Conservation (phyloP, 768 basidiomycete species). For the Tephrocybe sp. region DNA sequence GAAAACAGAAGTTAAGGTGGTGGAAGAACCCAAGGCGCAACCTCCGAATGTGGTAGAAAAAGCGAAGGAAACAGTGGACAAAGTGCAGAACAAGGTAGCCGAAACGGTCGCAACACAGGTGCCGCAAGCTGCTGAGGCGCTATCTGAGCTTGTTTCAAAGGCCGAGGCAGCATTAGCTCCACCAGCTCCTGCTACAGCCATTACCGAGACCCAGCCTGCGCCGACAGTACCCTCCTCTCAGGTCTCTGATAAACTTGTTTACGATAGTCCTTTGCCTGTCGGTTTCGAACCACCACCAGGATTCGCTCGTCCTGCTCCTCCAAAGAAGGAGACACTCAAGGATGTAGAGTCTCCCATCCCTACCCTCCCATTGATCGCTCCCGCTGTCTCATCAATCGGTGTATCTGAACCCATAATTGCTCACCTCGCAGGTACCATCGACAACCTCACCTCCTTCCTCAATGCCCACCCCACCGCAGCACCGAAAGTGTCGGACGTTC, state of each 20-base stretch:
- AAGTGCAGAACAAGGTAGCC: slow-evolving; percentile 19
- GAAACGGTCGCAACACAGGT: slow-evolving; percentile 15
- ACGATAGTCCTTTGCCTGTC: slow-evolving; percentile 76
- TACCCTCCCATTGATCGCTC: slow-evolving; percentile 77
- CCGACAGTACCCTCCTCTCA: slow-evolving; percentile 11
- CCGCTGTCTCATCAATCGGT: slow-evolving; percentile 67
- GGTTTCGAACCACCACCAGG: slow-evolving; percentile 95
- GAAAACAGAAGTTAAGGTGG: slow-evolving; percentile 8
- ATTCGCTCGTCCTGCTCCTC: slow-evolving; percentile 59
- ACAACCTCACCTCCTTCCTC: slow-evolving; percentile 83
- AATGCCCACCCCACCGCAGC: slow-evolving; percentile 68
- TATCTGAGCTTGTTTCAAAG: slow-evolving; percentile 63
- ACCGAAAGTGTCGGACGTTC: slow-evolving; percentile 65
- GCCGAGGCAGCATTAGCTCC: slow-evolving; percentile 72
- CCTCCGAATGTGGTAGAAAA: slow-evolving; percentile 39
- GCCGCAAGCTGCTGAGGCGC: slow-evolving; percentile 54
- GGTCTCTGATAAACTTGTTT: slow-evolving; percentile 41
- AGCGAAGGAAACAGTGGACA: slow-evolving; percentile 48
- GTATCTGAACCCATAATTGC: slow-evolving; percentile 88
- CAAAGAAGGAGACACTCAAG: slow-evolving; percentile 36
- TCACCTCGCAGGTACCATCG: slow-evolving; percentile 91
- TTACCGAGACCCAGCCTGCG: not conserved
- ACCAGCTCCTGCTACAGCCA: slow-evolving; percentile 15
- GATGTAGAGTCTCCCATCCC: slow-evolving; percentile 26
- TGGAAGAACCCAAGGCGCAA: slow-evolving; percentile 42